Evolutionary conservation across 2,329 filamentous ascomycete species (phyloP), one percentile per base, ranked within the genome.

Genomic region (Emergomyces pasteurianus): DNA sequence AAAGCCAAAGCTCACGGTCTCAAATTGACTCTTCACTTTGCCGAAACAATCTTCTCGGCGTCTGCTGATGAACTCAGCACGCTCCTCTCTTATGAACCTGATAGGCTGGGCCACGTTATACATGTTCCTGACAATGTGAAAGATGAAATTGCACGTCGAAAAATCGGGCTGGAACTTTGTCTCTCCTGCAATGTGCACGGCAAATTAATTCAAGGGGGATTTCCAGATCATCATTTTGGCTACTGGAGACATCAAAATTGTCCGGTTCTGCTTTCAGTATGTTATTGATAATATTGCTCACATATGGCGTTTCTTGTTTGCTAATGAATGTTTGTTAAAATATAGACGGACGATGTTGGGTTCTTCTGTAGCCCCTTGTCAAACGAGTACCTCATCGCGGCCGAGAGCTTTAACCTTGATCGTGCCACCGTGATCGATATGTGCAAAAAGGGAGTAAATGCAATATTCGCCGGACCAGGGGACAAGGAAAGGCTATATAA

Each of bases 121-220:
- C 84, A 90, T 70, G 85, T 90, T 1, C 81, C 84, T 0, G 80
- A 85, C 0, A 73, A 74, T 31, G 75, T 86, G n/a, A 85, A 81
- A 68, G 68, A 73, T 52, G 79, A 83, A 65, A 88, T 86, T 62
- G 72, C 75, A 12, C 67, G 71, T 53, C 76, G 78, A 14, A 78
- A 78, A 0, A 70, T 92, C 34, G 88, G 86, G 1, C 72, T 94
- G 14, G 89, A 94, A 73, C 70, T 94, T 43, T 94, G 89, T 63
- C 75, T 94, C 63, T 90, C 86, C 65, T 92, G 89, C 72, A 94
- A 94, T 67, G 88, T 94, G 1, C 83, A 86, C 65, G 87, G 87
- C 1, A 85, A 84, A 65, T 85, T 94, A 83, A 85, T 87, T 58
- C 75, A 78, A 1, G 86, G 87, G 0, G 82, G 84, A 1, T 82